Evolutionary conservation across 371 early-diverging fungal species (phyloP).

Genomic region (Mortierella sp.): DNA sequence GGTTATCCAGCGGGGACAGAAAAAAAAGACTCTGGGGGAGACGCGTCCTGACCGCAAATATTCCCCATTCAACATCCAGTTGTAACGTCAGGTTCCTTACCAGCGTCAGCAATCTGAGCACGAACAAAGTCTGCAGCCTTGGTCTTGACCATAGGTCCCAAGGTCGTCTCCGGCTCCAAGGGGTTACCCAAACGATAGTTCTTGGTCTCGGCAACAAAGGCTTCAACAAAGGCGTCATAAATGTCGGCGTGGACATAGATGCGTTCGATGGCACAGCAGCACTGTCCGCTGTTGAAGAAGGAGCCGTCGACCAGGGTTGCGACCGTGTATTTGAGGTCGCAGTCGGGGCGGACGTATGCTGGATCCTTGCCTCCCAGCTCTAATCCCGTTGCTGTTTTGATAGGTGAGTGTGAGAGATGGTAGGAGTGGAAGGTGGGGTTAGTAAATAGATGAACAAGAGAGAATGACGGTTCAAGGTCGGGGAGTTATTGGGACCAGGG

Average conservation of each 20-base stretch:
- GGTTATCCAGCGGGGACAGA: neutral
- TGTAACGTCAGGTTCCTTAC: too few relatives aligned
- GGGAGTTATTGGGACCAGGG: neutral
- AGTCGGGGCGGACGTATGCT: constrained; percentile 85
- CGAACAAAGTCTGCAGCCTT: constrained; percentile 80
- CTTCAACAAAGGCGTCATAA: constrained; percentile 81
- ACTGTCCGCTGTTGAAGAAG: constrained; percentile 89
- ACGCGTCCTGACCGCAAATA: neutral
- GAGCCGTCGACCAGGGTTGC: constrained; percentile 87
- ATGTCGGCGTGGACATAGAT: constrained; percentile 85
- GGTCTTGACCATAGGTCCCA: constrained; percentile 86
- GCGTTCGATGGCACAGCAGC: constrained; percentile 88
- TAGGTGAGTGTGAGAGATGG: neutral
- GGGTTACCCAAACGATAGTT: constrained; percentile 79
- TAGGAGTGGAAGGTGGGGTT: neutral
- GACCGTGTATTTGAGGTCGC: constrained; percentile 77
- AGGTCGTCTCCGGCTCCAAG: constrained; percentile 71
- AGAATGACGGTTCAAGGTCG: neutral
- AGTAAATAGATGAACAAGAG: neutral
- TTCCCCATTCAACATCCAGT: too few relatives aligned
- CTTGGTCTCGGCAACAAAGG: constrained; percentile 74
- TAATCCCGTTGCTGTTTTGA: constrained; percentile 71
- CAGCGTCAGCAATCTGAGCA: constrained; percentile 78
- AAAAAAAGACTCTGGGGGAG: neutral
- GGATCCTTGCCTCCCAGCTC: constrained; percentile 93